Conservation (phyloP, 176 grass and related monocot species). For the Bonia amplexicaulis region DNA sequence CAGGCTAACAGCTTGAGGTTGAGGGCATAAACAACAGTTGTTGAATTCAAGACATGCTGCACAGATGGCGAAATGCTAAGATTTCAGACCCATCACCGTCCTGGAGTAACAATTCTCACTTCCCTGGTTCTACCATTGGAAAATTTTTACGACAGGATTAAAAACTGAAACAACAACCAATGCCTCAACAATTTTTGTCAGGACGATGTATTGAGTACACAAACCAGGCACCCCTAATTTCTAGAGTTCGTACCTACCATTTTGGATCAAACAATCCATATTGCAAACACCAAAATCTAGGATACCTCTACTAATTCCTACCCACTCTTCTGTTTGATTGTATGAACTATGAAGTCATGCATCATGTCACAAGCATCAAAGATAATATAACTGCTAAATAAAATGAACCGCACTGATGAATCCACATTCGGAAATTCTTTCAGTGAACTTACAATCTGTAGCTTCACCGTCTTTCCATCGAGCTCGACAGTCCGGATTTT, state of each 20-base stretch:
- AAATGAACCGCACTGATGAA: background rate
- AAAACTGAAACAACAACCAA: background rate
- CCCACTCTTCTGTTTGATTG: background rate
- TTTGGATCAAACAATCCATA: background rate
- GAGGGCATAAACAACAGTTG: background rate
- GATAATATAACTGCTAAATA: background rate
- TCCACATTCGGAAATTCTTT: background rate
- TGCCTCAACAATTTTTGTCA: background rate
- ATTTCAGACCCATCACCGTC: background rate
- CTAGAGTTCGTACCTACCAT: background rate
- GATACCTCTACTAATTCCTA: background rate
- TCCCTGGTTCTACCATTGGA: background rate
- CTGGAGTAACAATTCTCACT: background rate
- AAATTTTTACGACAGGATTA: background rate
- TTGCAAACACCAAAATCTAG: background rate
- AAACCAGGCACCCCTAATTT: background rate
- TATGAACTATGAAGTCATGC: background rate
- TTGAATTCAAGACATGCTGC: background rate
- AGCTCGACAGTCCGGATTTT: conserved; percentile 86
- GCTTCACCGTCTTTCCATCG: conserved; percentile 77
- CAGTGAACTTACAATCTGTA: conserved; percentile 70
- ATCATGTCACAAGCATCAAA: background rate
- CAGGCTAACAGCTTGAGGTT: background rate
- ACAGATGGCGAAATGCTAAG: background rate
- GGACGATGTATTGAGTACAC: background rate